Evolutionary conservation across 768 basidiomycete genomes (phyloP).

Genomic region (Austroboletus eburneus): DNA sequence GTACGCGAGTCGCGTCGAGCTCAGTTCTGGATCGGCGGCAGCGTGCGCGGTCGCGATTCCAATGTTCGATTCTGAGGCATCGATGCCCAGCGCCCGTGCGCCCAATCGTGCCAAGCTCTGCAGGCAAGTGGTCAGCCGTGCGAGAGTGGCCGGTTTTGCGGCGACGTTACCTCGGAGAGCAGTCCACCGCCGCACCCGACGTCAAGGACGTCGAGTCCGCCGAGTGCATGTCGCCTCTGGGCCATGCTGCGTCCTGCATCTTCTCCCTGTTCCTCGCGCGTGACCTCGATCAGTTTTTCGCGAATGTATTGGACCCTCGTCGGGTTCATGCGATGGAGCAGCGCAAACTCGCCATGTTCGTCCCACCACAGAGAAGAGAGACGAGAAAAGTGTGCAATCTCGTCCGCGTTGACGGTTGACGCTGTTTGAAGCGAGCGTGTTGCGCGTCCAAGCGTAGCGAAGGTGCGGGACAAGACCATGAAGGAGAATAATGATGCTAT

Average conservation of each 20-base stretch:
- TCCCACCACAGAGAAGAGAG: conserved; percentile 96
- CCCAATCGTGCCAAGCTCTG: conserved; percentile 88
- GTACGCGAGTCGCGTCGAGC: conserved; percentile 49
- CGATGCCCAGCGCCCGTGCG: conserved; percentile 85
- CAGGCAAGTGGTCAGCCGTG: background rate
- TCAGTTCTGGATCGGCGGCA: conserved; percentile 63
- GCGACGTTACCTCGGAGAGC: conserved; percentile 73
- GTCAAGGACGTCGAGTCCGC: conserved; percentile 74
- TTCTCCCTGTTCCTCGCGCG: conserved; percentile 49
- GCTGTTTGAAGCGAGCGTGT: conserved; percentile 20
- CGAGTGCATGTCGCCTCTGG: conserved; percentile 38
- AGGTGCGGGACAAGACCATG: background rate
- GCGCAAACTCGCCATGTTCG: conserved; percentile 82
- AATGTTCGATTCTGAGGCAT: conserved; percentile 87
- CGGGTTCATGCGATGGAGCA: conserved; percentile 95
- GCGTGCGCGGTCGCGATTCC: conserved; percentile 82
- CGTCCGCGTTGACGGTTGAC: conserved; percentile 58
- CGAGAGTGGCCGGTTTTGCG: background rate
- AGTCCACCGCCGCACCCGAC: conserved; percentile 96
- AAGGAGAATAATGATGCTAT: conserved; percentile 11
- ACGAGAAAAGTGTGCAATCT: conserved; percentile 86
- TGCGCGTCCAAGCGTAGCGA: conserved; percentile 15
- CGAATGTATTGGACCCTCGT: conserved; percentile 78
- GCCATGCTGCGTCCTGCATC: conserved; percentile 28
- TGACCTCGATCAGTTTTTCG: conserved; percentile 64